Conservation (phyloP, 1,284 basidiomycete genomes). For the Ganoderma sinense region DNA sequence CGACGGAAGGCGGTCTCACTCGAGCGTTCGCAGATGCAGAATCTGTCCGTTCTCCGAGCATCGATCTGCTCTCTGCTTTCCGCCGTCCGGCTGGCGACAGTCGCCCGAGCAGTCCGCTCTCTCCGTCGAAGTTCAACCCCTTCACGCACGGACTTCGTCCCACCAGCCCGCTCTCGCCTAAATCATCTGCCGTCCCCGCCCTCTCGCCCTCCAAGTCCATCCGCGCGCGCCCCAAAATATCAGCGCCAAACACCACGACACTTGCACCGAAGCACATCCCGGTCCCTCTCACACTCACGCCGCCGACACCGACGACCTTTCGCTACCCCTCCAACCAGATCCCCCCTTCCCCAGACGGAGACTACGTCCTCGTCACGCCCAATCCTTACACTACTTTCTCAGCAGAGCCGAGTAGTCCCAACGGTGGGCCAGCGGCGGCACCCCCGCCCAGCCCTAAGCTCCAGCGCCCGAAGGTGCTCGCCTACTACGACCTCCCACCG, state of each 20-base stretch:
- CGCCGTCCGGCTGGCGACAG: slow-evolving; percentile 19
- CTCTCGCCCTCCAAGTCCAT: slow-evolving; percentile 32
- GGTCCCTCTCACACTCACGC: slow-evolving; percentile 37
- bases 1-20: slow-evolving; percentile 30
- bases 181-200: slow-evolving; percentile 22
- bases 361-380: slow-evolving; percentile 36
- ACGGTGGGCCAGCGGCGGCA: neutral
- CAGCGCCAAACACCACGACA: slow-evolving; percentile 38
- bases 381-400: slow-evolving; percentile 19
- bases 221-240: slow-evolving; percentile 36
- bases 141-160: slow-evolving; percentile 10
- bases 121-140: slow-evolving; percentile 21
- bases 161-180: slow-evolving; percentile 21
- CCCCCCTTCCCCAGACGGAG: slow-evolving; percentile 29
- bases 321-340: slow-evolving; percentile 11
- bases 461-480: slow-evolving; percentile 41
- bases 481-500: slow-evolving; percentile 62
- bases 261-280: slow-evolving; percentile 36
- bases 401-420: neutral
- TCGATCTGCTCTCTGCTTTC: slow-evolving; percentile 39
- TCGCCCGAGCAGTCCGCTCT: slow-evolving; percentile 11
- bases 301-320: slow-evolving; percentile 32
- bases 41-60: slow-evolving; percentile 40
- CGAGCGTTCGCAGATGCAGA: slow-evolving; percentile 40
- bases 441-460: slow-evolving; percentile 10